These are phyloP conservation scores for Ligustrum vulgare DNA, from an alignment of 257 asterid species.

Conservation along the genomic window DNA sequence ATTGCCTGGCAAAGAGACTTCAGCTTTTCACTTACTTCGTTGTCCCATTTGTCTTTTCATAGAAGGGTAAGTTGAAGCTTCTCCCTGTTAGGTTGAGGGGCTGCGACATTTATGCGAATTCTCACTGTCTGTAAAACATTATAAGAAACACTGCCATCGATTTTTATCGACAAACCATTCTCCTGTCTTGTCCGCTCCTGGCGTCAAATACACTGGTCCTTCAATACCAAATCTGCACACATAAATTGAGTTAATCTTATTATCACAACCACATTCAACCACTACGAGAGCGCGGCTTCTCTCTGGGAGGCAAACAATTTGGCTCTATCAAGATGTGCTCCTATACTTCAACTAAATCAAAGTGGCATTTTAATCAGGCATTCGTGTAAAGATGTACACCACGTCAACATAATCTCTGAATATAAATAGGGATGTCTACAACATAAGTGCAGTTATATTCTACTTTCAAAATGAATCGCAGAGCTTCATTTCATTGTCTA, in stretches of 20 bases:
- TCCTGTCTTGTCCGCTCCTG: constrained; percentile 61
- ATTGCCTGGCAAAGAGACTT: background rate
- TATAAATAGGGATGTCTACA: background rate
- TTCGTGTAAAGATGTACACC: background rate
- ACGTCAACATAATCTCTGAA: background rate
- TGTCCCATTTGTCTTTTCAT: constrained; percentile 13
- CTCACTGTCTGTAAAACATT: constrained; percentile 74
- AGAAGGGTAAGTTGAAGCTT: constrained; percentile 76
- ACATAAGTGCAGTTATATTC: background rate
- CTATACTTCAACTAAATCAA: constrained; percentile 7
- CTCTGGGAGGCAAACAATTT: background rate
- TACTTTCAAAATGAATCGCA: background rate
- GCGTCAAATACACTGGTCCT: constrained; percentile 76
- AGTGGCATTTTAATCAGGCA: background rate
- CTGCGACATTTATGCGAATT: constrained; percentile 86
- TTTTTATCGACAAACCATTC: constrained; percentile 72
- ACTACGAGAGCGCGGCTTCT: background rate
- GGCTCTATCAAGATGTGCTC: background rate
- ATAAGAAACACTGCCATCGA: constrained; percentile 48
- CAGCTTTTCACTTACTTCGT: background rate
- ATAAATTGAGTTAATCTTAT: background rate
- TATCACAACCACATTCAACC: background rate
- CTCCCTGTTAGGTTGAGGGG: constrained; percentile 95
- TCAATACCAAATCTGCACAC: constrained; percentile 80
- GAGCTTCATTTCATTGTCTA: background rate